Evolutionary conservation across 495 filamentous ascomycete genomes (phyloP), one percentile per base, ranked within the genome.

Genomic region (Aspergillus homomorphus): DNA sequence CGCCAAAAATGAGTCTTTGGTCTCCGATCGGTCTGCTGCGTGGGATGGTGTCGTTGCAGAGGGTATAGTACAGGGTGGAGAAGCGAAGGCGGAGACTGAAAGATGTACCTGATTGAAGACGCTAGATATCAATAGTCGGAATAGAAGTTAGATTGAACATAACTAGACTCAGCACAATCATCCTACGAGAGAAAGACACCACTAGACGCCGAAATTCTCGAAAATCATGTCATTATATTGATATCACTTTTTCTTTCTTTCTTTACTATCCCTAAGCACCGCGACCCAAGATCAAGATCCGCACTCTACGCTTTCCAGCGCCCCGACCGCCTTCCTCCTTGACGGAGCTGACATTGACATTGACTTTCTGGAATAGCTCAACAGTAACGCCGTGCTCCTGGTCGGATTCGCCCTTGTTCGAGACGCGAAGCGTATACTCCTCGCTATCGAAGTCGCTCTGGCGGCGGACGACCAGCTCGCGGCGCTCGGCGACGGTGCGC

Each of bases 311-410:
- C 83, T 99, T 99, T 51, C 95, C 95, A 18, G 91, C 96, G 28
- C 82, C 83, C 19, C 77, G 75, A 23, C 74, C 69, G 28, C 65
- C 72, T 77, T 94, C 90, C 69, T 98, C 95, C 81, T 90, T 90
- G 64, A 92, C 86, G 68, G 96, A 95, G 64, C 84, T 90, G 60
- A 99, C 89, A 63, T 85, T 85, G 1, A 99, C 93, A 26, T 77
- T 74, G 42, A 99, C 89, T 78, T 89, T 95, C 69, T 90, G 80
- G 80, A 99, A 99, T 54, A 99, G 73, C 69, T 91, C 90, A 2
- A 97, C 80, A 38, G 64, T 74, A 45, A 86, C 66, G 51, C 80
- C 74, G 21, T 82, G 67, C 73, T 85, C 54, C 78, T 84, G 60
- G 58, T 83, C 54, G 62, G 80, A 28, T 10, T 72, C 69, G 1